Evolutionary conservation across 2,329 filamentous ascomycete species (phyloP), one percentile per base, ranked within the genome.

Genomic region (Helicocarpus griseus): DNA sequence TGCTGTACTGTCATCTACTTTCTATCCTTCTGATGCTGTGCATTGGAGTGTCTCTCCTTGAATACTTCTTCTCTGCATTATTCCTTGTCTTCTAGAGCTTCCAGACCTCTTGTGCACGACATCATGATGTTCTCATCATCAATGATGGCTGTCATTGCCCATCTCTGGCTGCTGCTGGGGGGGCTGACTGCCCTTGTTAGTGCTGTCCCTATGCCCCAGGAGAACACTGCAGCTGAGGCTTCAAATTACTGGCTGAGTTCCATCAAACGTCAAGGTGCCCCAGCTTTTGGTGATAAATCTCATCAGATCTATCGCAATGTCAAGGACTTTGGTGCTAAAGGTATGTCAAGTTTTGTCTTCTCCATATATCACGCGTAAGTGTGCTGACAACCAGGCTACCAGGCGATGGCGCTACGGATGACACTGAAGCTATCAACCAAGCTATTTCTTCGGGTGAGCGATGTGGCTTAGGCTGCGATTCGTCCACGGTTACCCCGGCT

Each of bases 351-450:
- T 76, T 50, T 52, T 13, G n/a, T 5, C 28, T 17, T 8, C 2
- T 13, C 26, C 21, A 21, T 17, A 67, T 53, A 40, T 57, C 64
- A 48, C 63, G 55, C n/a, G 47, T 63, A 48, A 70, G 65, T 49
- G 68, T 69, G 45, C 22, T 43, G 22, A 43, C 40, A n/a, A 17
- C 40, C 22, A 28, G n/a, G 14, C 13, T 21, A 26, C 63, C 61
- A 69, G 79, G 80, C 56, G 80, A 85, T 59, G 83, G 83, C 13
- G 68, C 72, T 0, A 86, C 85, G 24, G 91, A 97, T 65, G 90
- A 96, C 64, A 95, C 90, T 0, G 83, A 70, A 0, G 88, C 90
- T 51, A 95, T 97, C 77, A 96, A 95, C 73, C 68, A 73, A 38
- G 89, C 89, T 57, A 86, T 96, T 61, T 76, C 80, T 4, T 79